Conservation (phyloP, 352 stramenopile genomes). For the Pythium plurisporium region DNA sequence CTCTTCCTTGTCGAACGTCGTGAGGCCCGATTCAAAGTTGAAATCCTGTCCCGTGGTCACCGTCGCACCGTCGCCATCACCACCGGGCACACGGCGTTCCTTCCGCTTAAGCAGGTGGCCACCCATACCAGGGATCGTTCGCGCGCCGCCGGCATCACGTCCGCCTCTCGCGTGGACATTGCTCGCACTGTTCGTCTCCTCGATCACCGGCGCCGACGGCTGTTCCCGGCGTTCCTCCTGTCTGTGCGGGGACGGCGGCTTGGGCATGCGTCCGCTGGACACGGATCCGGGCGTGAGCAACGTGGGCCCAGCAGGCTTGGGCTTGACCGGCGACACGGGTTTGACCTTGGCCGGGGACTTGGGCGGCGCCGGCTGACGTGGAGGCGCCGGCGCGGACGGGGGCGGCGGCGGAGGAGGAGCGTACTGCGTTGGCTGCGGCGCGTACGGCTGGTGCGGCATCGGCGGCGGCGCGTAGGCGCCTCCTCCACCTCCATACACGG, state of each 20-base stretch:
- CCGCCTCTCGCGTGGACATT: constrained; percentile 1
- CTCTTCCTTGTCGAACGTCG: constrained; percentile 74
- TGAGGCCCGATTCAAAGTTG: constrained; percentile 62
- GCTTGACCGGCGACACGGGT: constrained; percentile 8
- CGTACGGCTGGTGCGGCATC: constrained; percentile 12
- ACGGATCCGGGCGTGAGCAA: constrained; percentile 56
- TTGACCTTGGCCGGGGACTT: constrained; percentile 1
- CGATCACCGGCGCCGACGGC: constrained; percentile 12
- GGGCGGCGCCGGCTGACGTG: neutral
- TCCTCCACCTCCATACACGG: constrained; percentile 1
- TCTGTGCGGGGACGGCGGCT: constrained; percentile 13
- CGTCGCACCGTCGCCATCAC: constrained; percentile 19
- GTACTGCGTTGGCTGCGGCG: neutral
- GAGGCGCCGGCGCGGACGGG: neutral
- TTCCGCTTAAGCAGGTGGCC: constrained; percentile 76
- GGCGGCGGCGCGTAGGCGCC: constrained; percentile 9
- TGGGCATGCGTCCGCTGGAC: constrained; percentile 29
- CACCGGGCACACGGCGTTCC: constrained; percentile 55
- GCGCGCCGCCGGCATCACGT: constrained; percentile 12
- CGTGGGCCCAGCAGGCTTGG: constrained; percentile 27
- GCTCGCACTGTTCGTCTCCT: constrained; percentile 11
- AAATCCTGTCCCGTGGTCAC: constrained; percentile 42
- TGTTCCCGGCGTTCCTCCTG: constrained; percentile 18
- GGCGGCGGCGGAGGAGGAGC: constrained; percentile 9
- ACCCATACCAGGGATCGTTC: constrained; percentile 81